phyloP scores from a whole-genome alignment of 116 monocot genomes.

The Cymodocea nodosa region DNA sequence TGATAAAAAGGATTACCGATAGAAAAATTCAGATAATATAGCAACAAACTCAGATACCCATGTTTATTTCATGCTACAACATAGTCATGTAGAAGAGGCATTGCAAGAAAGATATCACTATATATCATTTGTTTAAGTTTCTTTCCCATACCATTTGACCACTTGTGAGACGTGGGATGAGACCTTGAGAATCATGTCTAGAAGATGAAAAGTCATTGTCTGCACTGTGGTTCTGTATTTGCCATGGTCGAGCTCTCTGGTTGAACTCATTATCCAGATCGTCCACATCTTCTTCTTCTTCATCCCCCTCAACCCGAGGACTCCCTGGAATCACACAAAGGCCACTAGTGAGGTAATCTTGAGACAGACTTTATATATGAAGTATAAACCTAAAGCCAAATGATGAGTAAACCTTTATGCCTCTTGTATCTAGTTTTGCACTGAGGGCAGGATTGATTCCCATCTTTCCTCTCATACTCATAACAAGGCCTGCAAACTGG shows the following conservation, averaged over 20 bases:
- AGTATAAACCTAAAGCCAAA: background rate
- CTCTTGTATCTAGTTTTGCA: conserved; percentile 26
- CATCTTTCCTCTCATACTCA: conserved; percentile 21
- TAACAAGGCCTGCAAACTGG: conserved; percentile 23
- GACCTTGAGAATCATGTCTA: conserved; percentile 36
- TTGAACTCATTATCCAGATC: conserved; percentile 17
- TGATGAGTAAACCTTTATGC: conserved; percentile 13
- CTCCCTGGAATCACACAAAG: conserved; percentile 13
- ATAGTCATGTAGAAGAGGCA: no score
- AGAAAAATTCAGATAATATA: no score
- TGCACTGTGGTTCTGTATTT: conserved; percentile 19
- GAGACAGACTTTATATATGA: background rate
- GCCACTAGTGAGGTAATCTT: background rate
- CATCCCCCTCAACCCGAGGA: conserved; percentile 19
- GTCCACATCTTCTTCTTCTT: conserved; percentile 19
- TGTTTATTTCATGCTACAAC: no score
- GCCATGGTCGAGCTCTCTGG: conserved; percentile 13
- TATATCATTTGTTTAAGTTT: conserved; percentile 1
- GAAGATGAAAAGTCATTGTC: conserved; percentile 65
- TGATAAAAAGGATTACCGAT: no score
- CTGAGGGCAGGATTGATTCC: conserved; percentile 21
- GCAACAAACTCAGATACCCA: no score
- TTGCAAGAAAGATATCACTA: no score
- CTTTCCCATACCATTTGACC: conserved; percentile 38
- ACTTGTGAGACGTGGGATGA: conserved; percentile 59